These are phyloP conservation scores for Pterocarpus macrocarpus DNA, from an alignment of 306 rosid species.

Conservation along the genomic window DNA sequence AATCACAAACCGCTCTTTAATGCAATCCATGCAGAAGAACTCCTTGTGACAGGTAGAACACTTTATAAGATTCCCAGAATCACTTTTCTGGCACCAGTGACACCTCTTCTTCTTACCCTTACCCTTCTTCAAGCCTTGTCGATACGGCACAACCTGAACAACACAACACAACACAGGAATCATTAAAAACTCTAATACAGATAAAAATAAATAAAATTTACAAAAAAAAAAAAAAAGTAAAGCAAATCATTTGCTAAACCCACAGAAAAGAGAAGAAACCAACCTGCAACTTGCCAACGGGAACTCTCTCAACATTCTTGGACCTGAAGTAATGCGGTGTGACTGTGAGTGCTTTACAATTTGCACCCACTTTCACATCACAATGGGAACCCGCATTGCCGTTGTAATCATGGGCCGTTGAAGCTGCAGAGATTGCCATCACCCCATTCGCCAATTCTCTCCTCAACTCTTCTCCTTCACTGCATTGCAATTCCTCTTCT, in stretches of 20 bases:
- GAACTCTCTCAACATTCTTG: slow-evolving; percentile 82
- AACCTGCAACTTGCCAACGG: slow-evolving; percentile 78
- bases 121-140: slow-evolving; percentile 56
- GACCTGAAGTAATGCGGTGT: slow-evolving; percentile 78
- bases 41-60: slow-evolving; percentile 87
- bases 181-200: not conserved
- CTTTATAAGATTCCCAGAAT: slow-evolving; percentile 63
- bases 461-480: slow-evolving; percentile 63
- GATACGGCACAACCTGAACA: slow-evolving; percentile 66
- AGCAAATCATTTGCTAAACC: slow-evolving; percentile 2
- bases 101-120: slow-evolving; percentile 71
- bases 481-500: slow-evolving; percentile 51
- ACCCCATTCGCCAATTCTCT: slow-evolving; percentile 92
- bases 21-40: slow-evolving; percentile 84
- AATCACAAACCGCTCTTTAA: slow-evolving; percentile 78
- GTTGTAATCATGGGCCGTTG: slow-evolving; percentile 52
- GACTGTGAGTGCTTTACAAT: slow-evolving; percentile 45
- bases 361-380: slow-evolving; percentile 64
- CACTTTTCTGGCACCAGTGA: slow-evolving; percentile 82
- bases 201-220: not conserved
- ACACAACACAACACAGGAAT: not conserved
- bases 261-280: not conserved
- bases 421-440: slow-evolving; percentile 88
- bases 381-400: slow-evolving; percentile 70
- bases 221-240: not conserved